Evolutionary conservation across 305 asterid species (phyloP).

Genomic region (Ilex paraguariensis): DNA sequence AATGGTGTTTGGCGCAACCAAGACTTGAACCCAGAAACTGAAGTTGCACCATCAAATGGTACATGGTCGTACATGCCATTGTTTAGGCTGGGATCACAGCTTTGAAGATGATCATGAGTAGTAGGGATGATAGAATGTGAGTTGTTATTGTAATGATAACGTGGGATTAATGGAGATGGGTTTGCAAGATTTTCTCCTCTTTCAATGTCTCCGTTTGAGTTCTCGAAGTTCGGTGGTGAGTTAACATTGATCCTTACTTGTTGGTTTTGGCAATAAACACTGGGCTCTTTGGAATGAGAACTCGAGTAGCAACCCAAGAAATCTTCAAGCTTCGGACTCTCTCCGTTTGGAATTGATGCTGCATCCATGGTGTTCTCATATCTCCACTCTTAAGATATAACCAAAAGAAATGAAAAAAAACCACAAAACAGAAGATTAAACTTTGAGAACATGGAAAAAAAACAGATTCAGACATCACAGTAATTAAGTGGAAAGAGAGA

Average conservation of each 20-base stretch:
- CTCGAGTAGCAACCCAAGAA: constrained; percentile 61
- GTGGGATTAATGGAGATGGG: constrained; percentile 31
- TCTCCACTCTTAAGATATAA: constrained; percentile 42
- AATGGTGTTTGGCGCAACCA: constrained; percentile 43
- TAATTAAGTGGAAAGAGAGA: too few species aligned
- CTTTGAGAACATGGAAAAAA: too few species aligned
- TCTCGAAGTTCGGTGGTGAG: constrained; percentile 32
- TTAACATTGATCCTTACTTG: constrained; percentile 54
- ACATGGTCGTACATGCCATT: constrained; percentile 18
- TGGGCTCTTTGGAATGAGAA: constrained; percentile 30
- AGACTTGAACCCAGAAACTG: constrained; percentile 43
- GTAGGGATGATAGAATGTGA: constrained; percentile 13
- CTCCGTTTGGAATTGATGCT: constrained; percentile 1
- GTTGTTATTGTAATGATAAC: constrained; percentile 15
- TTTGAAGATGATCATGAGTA: neutral
- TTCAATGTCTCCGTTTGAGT: constrained; percentile 11
- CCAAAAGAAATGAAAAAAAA: neutral
- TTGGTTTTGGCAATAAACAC: constrained; percentile 5
- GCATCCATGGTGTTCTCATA: constrained; percentile 39
- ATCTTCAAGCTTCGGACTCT: constrained; percentile 66
- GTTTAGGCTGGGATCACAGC: neutral
- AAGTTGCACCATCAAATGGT: constrained; percentile 23
- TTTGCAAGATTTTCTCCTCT: constrained; percentile 14
- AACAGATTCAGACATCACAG: too few species aligned
- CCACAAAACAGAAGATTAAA: neutral